Evolutionary conservation across 2,329 filamentous ascomycete genomes (phyloP).

Genomic region (Colletotrichum scovillei): DNA sequence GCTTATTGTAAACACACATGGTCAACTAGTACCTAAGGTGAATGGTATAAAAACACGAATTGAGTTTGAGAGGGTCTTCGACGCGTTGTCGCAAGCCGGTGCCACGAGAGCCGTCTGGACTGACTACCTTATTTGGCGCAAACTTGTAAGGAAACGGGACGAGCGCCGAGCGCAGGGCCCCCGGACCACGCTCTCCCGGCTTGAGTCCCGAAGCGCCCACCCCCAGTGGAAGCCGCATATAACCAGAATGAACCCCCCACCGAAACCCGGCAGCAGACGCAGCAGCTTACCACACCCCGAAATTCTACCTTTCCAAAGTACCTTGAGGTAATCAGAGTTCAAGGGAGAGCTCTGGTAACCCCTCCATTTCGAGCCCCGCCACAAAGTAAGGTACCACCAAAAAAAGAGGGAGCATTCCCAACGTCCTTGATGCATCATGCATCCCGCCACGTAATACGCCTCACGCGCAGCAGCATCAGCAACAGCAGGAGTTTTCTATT

Average conservation of each 20-base stretch:
- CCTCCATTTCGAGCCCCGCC: neutral
- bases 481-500: neutral
- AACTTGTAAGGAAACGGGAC: neutral
- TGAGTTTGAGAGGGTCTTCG: neutral
- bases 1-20: too few relatives aligned
- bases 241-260: slow-evolving; percentile 1
- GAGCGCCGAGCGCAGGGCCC: neutral
- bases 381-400: neutral
- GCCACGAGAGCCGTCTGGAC: too few relatives aligned
- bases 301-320: neutral
- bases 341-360: neutral
- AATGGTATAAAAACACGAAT: neutral
- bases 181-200: neutral
- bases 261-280: neutral
- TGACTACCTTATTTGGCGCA: too few relatives aligned
- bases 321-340: too few relatives aligned
- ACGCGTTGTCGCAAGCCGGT: neutral
- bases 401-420: neutral
- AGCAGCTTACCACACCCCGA: neutral
- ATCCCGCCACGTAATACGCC: slow-evolving; percentile 26
- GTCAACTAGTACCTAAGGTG: too few relatives aligned
- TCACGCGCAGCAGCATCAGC: neutral
- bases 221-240: slow-evolving; percentile 4
- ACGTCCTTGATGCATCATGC: slow-evolving; percentile 36
- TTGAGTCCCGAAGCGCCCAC: slow-evolving; percentile 1